phyloP scores from a whole-genome alignment of 495 filamentous ascomycete species.

The Hyphodiscus hymeniophilus region DNA sequence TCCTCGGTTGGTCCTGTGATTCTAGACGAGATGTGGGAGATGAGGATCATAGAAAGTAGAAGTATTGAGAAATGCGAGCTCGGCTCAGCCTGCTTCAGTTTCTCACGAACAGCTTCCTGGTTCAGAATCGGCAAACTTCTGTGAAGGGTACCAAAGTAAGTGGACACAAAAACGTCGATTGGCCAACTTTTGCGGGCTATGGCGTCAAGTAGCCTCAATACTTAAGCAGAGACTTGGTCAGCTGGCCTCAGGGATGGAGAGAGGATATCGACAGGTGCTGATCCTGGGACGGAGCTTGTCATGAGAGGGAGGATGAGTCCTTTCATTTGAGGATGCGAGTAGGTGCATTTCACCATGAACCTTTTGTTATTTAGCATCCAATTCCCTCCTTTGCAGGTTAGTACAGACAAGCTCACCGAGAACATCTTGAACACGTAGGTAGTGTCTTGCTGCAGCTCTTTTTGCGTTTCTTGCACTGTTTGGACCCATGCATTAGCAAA shows the following conservation, averaged over 20 bases:
- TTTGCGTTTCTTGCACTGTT: slow-evolving; percentile 16
- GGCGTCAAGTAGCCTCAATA: slow-evolving; percentile 4
- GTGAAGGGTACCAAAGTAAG: slow-evolving; percentile 12
- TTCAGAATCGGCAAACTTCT: slow-evolving; percentile 10
- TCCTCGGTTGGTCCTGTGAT: neutral
- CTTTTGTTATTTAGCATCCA: no score
- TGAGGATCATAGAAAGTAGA: slow-evolving; percentile 7
- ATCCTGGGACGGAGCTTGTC: neutral
- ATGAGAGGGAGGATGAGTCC: neutral
- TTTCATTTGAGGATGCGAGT: neutral
- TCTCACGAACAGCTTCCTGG: slow-evolving; percentile 2
- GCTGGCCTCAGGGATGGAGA: neutral
- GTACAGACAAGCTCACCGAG: slow-evolving; percentile 3
- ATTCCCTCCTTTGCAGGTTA: no score
- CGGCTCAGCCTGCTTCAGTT: neutral
- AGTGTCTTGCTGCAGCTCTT: slow-evolving; percentile 16
- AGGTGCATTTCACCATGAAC: slow-evolving; percentile 9
- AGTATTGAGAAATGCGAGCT: slow-evolving; percentile 10
- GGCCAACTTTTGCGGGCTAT: slow-evolving; percentile 4
- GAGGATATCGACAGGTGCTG: neutral
- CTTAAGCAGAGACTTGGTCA: slow-evolving; percentile 1
- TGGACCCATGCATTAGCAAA: no score
- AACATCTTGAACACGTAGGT: slow-evolving; percentile 14
- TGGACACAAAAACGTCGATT: neutral
- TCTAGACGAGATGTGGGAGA: neutral